These are phyloP conservation scores for Petunia axillaris DNA, from an alignment of 257 asterid species.

Conservation along the genomic window DNA sequence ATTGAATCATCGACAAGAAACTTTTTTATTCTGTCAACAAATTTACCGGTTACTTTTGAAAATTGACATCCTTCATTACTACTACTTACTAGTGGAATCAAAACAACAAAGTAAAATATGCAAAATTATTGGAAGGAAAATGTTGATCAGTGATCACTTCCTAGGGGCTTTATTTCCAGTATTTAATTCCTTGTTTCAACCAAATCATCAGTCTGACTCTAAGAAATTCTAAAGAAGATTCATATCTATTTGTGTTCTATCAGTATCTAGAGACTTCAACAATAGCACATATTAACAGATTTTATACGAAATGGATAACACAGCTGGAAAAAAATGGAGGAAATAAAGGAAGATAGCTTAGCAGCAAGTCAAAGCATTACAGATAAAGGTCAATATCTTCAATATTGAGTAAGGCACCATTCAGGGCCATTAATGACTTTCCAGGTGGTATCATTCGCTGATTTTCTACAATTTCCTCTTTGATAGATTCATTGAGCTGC, in stretches of 20 bases:
- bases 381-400: constrained; percentile 94
- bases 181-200: background rate
- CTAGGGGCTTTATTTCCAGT: background rate
- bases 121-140: background rate
- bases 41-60: background rate
- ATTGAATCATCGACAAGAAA: background rate
- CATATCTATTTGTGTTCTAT: background rate
- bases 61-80: no score
- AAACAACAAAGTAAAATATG: background rate
- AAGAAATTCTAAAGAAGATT: background rate
- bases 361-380: constrained; percentile 59
- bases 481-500: constrained; percentile 94
- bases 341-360: constrained; percentile 16
- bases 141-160: background rate
- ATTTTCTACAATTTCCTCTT: constrained; percentile 87
- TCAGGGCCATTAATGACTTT: constrained; percentile 94
- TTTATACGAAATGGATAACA: background rate
- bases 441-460: constrained; percentile 99
- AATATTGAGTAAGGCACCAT: constrained; percentile 93
- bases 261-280: background rate
- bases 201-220: background rate
- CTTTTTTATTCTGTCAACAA: background rate
- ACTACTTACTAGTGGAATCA: background rate
- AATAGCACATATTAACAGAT: background rate
- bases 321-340: constrained; percentile 14